These are phyloP conservation scores for Camelina laxa DNA, from an alignment of 345 rosid species.

Conservation along the genomic window DNA sequence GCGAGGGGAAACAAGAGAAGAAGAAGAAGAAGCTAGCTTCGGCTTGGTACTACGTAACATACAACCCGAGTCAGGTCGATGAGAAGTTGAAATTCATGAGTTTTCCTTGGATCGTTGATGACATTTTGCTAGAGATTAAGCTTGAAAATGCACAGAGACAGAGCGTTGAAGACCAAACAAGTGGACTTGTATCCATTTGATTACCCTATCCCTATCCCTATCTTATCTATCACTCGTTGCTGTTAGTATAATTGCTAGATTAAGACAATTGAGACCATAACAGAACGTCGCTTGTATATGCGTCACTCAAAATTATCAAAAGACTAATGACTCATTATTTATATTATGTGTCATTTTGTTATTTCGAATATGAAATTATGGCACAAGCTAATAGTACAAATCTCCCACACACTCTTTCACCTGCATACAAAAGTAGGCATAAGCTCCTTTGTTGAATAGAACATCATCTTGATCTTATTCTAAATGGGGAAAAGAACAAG, in stretches of 20 bases:
- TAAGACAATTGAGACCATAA: neutral
- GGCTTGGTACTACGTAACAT: conserved; percentile 87
- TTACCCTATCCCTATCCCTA: too few relatives aligned
- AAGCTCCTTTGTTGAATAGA: too few relatives aligned
- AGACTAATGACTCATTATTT: neutral
- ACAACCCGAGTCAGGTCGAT: conserved; percentile 51
- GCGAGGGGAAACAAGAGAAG: conserved; percentile 47
- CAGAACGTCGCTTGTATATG: neutral
- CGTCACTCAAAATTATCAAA: neutral
- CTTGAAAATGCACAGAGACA: conserved; percentile 35
- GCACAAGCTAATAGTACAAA: too few relatives aligned
- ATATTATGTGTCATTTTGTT: neutral
- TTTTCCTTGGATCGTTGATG: conserved; percentile 85
- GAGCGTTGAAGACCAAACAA: conserved; percentile 12
- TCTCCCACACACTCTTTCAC: too few relatives aligned
- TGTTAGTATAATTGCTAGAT: conserved; percentile 1
- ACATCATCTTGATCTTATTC: too few relatives aligned
- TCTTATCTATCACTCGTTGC: conserved; percentile 10
- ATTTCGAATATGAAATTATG: neutral
- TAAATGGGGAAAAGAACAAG: too few relatives aligned
- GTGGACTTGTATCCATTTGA: neutral
- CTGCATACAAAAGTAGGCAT: too few relatives aligned
- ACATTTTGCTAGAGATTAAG: conserved; percentile 62
- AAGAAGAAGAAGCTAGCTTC: conserved; percentile 61
- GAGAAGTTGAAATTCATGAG: conserved; percentile 61